Base-by-base conservation (phyloP, 805 yeast genomes). In the Metschnikowia colocasiae region DNA sequence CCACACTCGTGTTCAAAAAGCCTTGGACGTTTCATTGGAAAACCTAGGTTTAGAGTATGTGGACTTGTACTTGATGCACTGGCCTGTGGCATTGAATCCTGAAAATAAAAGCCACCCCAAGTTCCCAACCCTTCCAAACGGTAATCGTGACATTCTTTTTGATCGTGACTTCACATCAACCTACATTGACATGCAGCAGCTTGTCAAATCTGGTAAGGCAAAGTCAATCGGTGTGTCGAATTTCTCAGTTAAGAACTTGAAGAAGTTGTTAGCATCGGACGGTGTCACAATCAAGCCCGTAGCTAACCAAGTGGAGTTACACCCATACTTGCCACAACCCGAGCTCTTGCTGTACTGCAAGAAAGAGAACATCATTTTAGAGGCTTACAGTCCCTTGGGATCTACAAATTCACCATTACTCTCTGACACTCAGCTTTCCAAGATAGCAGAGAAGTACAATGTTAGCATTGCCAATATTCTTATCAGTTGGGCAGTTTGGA, bases 361-460 rank as follows among this genome's bases (percentile, higher is more conserved):
- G 46, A 60, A 65, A 29, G 71, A 85, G 51, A 79, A 73, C 50
- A 82, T 84, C 50, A 62, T 71, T 29, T 63, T 84, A 46, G 84
- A 84, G 62, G 95, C 95, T 8, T 88, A 86, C 67, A 82, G 88
- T 26, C 94, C 95, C 22, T 71, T 87, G 55, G 92, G 90, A 7
- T 75, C 84, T 26, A 65, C 69, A 6, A 77, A 74, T 48, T 75
- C 83, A 8, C 83, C 85, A 12, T 54, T 80, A 13, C 63, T 80
- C 49, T 60, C 64, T 23, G 75, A 81, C 54, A 71, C 67, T 22
- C 61, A 67, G 4, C 58, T 83, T 16, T 49, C 58, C 3, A 65
- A 64, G 5, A 57, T 82, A 31, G 80, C 84, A 9, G 60, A 73
- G 37, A 74, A 71, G 50, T 59, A 67, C 49, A 59, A 59, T 7